Percentiles rank a stretch among this genome's conserved stretches.
Evolutionary conservation across 192 early-diverging fungal genomes (phyloP).

Genomic region (Coemansia asiatica): DNA sequence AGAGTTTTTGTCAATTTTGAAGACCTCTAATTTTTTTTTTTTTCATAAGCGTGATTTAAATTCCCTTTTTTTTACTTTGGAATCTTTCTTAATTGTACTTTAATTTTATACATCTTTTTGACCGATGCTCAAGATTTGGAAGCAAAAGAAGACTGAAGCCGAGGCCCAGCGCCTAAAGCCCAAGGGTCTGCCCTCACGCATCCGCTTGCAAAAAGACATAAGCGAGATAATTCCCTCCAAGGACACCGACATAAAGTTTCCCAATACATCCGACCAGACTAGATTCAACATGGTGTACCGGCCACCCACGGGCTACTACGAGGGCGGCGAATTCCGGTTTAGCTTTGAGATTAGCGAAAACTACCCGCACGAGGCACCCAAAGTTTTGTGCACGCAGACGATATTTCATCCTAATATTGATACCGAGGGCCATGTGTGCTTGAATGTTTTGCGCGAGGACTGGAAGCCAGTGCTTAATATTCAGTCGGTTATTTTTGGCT

Average conservation of each 20-base stretch:
- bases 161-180: slow-evolving; percentile 73
- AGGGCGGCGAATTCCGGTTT: slow-evolving; percentile 80
- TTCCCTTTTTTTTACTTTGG: not conserved
- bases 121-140: slow-evolving; percentile 87
- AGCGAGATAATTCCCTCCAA: slow-evolving; percentile 66
- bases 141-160: slow-evolving; percentile 77
- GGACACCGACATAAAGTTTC: slow-evolving; percentile 80
- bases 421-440: slow-evolving; percentile 91
- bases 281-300: slow-evolving; percentile 80
- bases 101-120: slow-evolving; percentile 4
- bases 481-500: slow-evolving; percentile 83
- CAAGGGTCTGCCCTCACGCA: slow-evolving; percentile 80
- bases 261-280: slow-evolving; percentile 75
- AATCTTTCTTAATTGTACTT: slow-evolving; percentile 3
- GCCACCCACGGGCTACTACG: slow-evolving; percentile 87
- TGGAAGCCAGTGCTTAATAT: slow-evolving; percentile 99
- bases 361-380: slow-evolving; percentile 95
- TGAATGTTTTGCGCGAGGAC: slow-evolving; percentile 96
- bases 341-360: slow-evolving; percentile 77
- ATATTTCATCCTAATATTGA: slow-evolving; percentile 99
- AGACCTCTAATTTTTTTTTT: too few relatives aligned
- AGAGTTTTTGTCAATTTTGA: too few relatives aligned
- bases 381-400: slow-evolving; percentile 83
- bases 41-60: too few relatives aligned
- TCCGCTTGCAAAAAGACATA: slow-evolving; percentile 94